Evolutionary conservation across 352 stramenopile species (phyloP).

Genomic region (Phytophthora meadii): DNA sequence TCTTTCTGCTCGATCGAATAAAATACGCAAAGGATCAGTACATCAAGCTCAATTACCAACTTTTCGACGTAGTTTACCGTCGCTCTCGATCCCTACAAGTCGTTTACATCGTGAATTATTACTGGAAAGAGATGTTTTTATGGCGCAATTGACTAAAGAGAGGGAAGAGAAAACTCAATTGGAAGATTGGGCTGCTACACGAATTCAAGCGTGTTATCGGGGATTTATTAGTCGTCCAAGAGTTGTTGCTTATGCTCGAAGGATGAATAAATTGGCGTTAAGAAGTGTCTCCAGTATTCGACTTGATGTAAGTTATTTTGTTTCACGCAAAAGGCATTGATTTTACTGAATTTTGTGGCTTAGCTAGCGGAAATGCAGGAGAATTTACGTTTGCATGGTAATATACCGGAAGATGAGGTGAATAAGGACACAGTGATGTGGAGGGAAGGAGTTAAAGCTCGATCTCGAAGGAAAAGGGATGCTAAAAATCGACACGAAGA

Average conservation of each 20-base stretch:
- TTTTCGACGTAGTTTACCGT: slow-evolving; percentile 59
- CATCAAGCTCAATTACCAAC: slow-evolving; percentile 59
- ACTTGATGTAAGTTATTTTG: slow-evolving; percentile 20
- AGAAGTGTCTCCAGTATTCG: slow-evolving; percentile 22
- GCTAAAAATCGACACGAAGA: slow-evolving; percentile 49
- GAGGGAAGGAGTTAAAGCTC: slow-evolving; percentile 55
- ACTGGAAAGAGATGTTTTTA: slow-evolving; percentile 66
- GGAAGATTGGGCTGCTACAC: slow-evolving; percentile 68
- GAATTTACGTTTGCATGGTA: slow-evolving; percentile 29
- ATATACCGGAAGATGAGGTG: slow-evolving; percentile 11
- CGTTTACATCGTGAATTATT: slow-evolving; percentile 63
- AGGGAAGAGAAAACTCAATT: slow-evolving; percentile 53
- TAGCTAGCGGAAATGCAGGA: slow-evolving; percentile 68
- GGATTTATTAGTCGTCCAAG: slow-evolving; percentile 57
- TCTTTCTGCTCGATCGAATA: slow-evolving; percentile 44
- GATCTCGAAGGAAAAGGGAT: slow-evolving; percentile 51
- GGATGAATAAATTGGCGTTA: slow-evolving; percentile 29
- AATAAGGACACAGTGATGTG: slow-evolving; percentile 35
- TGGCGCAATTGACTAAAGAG: slow-evolving; percentile 61
- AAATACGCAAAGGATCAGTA: slow-evolving; percentile 32
- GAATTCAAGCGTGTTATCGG: slow-evolving; percentile 70
- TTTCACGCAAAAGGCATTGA: neutral
- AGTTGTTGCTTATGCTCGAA: slow-evolving; percentile 47
- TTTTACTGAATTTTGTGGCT: neutral
- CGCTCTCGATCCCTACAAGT: slow-evolving; percentile 52